A percentile compares a stretch with the other conserved stretches of the same genome.
phyloP scores from a whole-genome alignment of 352 stramenopile species.

The Globisporangium lucens region DNA sequence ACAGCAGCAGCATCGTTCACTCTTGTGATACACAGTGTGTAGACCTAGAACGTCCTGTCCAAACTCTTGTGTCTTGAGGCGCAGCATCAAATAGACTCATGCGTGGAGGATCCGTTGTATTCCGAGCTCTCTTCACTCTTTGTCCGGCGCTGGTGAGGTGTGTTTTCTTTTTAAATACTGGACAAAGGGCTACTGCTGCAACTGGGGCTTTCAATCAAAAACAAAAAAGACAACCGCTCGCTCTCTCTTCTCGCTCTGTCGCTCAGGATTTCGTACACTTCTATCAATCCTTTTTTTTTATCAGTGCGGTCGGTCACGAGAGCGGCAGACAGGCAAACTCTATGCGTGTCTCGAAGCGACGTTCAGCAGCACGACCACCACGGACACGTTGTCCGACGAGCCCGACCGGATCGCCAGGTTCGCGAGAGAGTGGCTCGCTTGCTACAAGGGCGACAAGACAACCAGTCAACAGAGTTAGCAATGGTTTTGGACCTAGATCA shows the following conservation, averaged over 20 bases:
- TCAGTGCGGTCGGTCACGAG: neutral
- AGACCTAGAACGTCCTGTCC: neutral
- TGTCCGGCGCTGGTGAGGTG: neutral
- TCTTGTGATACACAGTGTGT: neutral
- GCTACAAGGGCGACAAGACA: slow-evolving; percentile 20
- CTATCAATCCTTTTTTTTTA: neutral
- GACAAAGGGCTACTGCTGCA: neutral
- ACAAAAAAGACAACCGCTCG: neutral
- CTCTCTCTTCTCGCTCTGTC: neutral
- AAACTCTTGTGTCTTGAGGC: neutral
- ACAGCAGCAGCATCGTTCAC: neutral
- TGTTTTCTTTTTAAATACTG: neutral
- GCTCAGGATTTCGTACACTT: neutral
- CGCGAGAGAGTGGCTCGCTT: slow-evolving; percentile 79
- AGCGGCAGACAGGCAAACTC: neutral
- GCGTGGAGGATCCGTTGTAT: neutral
- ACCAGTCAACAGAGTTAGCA: neutral
- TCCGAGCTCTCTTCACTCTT: neutral
- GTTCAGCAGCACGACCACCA: slow-evolving; percentile 82
- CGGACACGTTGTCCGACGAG: slow-evolving; percentile 87
- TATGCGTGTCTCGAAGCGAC: slow-evolving; percentile 20
- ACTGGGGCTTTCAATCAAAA: neutral
- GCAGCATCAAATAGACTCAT: neutral
- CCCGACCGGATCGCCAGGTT: slow-evolving; percentile 86
- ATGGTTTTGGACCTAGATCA: neutral